Evolutionary conservation across 176 grass and related monocot genomes (phyloP).

Genomic region (Melocanna baccifera): DNA sequence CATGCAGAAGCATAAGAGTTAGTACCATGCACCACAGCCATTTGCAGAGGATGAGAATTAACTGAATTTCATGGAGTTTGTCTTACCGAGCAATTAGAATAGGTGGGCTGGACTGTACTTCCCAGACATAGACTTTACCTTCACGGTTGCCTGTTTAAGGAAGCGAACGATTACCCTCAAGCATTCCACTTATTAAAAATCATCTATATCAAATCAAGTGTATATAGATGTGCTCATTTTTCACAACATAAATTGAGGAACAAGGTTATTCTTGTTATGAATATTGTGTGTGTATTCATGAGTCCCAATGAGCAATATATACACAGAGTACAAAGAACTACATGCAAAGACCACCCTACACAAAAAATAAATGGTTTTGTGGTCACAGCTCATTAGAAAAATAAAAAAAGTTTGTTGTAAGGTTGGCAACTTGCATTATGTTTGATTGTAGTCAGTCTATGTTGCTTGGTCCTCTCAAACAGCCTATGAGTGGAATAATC

Average conservation of each 20-base stretch:
- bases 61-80: neutral
- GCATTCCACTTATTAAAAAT: neutral
- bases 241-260: neutral
- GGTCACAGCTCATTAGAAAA: neutral
- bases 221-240: neutral
- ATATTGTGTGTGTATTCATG: too few species aligned
- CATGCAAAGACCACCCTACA: too few species aligned
- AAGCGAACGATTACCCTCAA: neutral
- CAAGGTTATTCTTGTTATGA: too few species aligned
- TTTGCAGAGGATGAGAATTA: neutral
- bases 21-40: neutral
- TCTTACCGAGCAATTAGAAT: constrained; percentile 56
- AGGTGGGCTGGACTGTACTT: constrained; percentile 82
- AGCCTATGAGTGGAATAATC: neutral
- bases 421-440: constrained; percentile 15
- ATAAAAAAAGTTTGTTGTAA: constrained; percentile 8
- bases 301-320: too few species aligned
- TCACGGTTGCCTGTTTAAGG: constrained; percentile 75
- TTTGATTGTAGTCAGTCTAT: constrained; percentile 8
- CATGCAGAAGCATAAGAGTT: neutral
- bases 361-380: constrained; percentile 3
- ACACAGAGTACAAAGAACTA: too few species aligned
- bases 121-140: constrained; percentile 90
- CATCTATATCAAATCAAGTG: neutral
- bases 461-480: constrained; percentile 1